Conservation (phyloP, 176 grass and related monocot species). For the Leersia perrieri region DNA sequence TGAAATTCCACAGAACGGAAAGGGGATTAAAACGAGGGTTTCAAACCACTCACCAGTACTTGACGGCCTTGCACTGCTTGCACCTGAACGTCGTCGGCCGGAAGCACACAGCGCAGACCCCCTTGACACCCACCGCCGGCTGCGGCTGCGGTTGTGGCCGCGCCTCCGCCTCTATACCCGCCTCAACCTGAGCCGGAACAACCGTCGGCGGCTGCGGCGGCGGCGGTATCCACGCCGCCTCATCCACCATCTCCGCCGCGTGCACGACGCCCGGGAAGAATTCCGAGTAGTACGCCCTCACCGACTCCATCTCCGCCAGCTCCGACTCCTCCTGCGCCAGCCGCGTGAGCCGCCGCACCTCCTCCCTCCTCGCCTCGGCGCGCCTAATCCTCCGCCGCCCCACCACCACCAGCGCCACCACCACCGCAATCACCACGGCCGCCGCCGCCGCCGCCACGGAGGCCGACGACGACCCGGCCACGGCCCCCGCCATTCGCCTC, state of each 20-base stretch:
- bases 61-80: conserved; percentile 87
- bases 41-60: conserved; percentile 76
- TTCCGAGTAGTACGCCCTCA: conserved; percentile 37
- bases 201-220: neutral
- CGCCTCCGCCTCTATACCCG: neutral
- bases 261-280: conserved; percentile 39
- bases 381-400: conserved; percentile 35
- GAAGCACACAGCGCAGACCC: conserved; percentile 71
- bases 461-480: conserved; percentile 9
- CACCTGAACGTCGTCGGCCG: conserved; percentile 73
- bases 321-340: conserved; percentile 72
- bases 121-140: conserved; percentile 4
- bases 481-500: conserved; percentile 21
- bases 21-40: conserved; percentile 3
- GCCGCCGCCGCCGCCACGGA: neutral
- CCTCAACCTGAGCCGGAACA: neutral
- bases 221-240: conserved; percentile 19
- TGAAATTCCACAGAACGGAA: conserved; percentile 21
- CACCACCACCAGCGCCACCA: conserved; percentile 6
- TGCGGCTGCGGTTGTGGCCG: neutral
- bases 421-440: conserved; percentile 17
- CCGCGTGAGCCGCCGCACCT: conserved; percentile 68
- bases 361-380: conserved; percentile 53
- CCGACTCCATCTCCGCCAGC: conserved; percentile 64
- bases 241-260: conserved; percentile 30